A percentile compares a stretch with the other conserved stretches of the same genome.
phyloP scores from a whole-genome alignment of 164 flowering plant species.

The Liquidambar formosana region DNA sequence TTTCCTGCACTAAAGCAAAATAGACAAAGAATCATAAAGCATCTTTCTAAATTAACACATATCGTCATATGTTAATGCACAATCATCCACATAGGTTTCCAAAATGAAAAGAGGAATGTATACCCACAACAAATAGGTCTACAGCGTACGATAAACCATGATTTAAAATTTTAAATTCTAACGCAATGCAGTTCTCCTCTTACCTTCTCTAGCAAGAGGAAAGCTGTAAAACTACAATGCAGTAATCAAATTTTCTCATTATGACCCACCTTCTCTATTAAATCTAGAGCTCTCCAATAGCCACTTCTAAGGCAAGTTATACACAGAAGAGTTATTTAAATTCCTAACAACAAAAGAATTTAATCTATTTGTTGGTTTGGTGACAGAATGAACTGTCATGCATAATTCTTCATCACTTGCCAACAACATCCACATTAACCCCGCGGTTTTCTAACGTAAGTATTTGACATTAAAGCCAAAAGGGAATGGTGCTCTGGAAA shows the following conservation, averaged over 20 bases:
- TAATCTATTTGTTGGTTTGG: not conserved
- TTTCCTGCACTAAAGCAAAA: constrained; percentile 51
- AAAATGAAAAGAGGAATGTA: not conserved
- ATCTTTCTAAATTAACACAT: not conserved
- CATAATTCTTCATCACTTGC: not conserved
- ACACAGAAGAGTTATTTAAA: not conserved
- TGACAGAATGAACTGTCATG: not conserved
- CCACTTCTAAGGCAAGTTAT: not conserved
- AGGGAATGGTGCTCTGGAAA: not conserved
- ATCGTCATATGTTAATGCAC: not conserved
- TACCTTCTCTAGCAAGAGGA: too few species aligned
- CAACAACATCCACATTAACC: not conserved
- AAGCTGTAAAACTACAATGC: too few species aligned
- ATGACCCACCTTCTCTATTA: not conserved
- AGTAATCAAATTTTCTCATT: not conserved
- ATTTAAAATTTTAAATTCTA: not conserved
- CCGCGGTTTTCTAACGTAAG: not conserved
- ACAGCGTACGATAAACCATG: not conserved
- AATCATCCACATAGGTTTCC: too few species aligned
- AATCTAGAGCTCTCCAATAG: not conserved
- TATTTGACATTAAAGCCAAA: not conserved
- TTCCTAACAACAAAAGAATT: not conserved
- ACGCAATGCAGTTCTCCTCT: too few species aligned
- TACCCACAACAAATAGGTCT: not conserved
- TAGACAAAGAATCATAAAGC: not conserved